Conservation (phyloP, 2,329 filamentous ascomycete genomes). For the Rhytidhysteron rufulum region DNA sequence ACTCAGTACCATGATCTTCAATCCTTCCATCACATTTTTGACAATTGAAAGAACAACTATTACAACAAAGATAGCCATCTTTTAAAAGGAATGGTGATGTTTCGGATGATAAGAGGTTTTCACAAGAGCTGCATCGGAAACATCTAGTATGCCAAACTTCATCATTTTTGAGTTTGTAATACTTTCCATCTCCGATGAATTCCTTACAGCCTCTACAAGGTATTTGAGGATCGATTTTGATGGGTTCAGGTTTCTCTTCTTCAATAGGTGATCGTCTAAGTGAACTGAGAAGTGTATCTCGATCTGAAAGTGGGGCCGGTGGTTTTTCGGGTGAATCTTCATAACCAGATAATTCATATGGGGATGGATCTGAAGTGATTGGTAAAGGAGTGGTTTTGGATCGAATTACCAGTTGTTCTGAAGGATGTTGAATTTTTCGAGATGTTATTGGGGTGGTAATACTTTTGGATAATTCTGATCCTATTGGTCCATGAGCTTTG, state of each 20-base stretch:
- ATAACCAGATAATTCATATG: not conserved
- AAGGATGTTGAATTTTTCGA: too few species aligned
- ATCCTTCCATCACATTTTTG: slow-evolving; percentile 5
- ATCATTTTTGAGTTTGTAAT: not conserved
- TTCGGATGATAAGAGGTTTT: slow-evolving; percentile 2
- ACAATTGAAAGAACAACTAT: slow-evolving; percentile 6
- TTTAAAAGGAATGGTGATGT: slow-evolving; percentile 3
- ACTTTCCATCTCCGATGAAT: not conserved
- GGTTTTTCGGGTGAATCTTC: not conserved
- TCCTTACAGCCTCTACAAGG: slow-evolving; percentile 5
- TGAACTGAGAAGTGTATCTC: slow-evolving; percentile 2
- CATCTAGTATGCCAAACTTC: slow-evolving; percentile 4
- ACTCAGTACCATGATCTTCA: slow-evolving; percentile 5
- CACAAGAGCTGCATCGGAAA: slow-evolving; percentile 6
- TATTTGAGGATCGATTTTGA: slow-evolving; percentile 1
- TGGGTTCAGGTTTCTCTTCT: not conserved
- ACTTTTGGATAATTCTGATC: too few species aligned
- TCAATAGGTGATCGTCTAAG: not conserved
- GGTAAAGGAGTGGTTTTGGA: too few species aligned
- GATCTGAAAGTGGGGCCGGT: not conserved
- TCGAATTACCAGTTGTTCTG: too few species aligned
- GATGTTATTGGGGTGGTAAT: too few species aligned
- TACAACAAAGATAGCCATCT: slow-evolving; percentile 6
- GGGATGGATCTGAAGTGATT: too few species aligned
- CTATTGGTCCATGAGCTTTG: too few species aligned